Base-by-base conservation (phyloP, 2,329 filamentous ascomycete species). In the Eutypa lata region DNA sequence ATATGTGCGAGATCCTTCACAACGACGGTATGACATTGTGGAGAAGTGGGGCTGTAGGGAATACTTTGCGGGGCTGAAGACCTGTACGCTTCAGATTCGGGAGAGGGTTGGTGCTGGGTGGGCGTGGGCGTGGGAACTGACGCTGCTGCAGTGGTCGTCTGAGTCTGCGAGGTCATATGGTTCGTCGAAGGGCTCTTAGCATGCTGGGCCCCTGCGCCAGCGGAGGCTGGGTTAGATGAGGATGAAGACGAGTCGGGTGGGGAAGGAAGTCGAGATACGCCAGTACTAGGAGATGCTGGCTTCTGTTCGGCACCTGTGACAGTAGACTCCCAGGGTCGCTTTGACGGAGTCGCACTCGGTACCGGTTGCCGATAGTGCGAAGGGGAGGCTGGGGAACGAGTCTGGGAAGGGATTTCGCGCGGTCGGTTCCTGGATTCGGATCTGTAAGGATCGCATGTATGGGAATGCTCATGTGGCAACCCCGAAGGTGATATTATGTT, bases 1-100 rank as follows among this genome's bases (percentile, higher is more conserved):
- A 99, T 93, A 67, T 99, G 94, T 42, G 88, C 88, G 48, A 99
- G 78, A 69, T 96, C 91, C 64, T 89, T 89, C 43, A 99, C 86
- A 67, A 89, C 88, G 65, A 97, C 89, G 3, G 80, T 80, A 11
- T 71, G 75, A 50, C 80, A 77, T 49, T 72, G 68, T 53, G 68
- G 66, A 19, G 71, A 66, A 3, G 73, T 68, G 50, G 70, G 65
- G 50, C 69, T 68, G 45, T 71, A 64, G 50, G 69, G 63, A 48
- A 63, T 59, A 33, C 65, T 55, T 38, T 64, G 35, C 52, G 65
- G 42, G 8, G 55, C 47, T 3, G 66, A 62, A 13, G 62, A 62
- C 21, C 49, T 57, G 21, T 64, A 61, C 3, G 61, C 52, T 42
- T 67, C 61, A 14, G 65, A 59, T 44, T 59, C 66, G 57, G 61